phyloP scores from a whole-genome alignment of 176 grass and related monocot species.

The Paspalum notatum region DNA sequence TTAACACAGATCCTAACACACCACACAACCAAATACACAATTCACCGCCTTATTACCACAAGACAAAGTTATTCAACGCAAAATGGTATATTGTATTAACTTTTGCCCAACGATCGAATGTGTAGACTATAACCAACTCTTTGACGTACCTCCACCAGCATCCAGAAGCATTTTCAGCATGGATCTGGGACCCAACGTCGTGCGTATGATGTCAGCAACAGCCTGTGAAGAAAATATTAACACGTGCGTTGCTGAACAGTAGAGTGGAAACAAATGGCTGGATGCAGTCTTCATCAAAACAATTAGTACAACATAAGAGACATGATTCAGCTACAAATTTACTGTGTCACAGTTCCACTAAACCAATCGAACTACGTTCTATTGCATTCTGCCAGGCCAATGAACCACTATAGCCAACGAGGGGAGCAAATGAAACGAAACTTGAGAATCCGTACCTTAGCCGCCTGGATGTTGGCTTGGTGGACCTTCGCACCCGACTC shows the following conservation, averaged over 20 bases:
- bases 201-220: slow-evolving; percentile 95
- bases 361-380: neutral
- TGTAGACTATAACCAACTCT: neutral
- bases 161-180: slow-evolving; percentile 99
- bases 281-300: neutral
- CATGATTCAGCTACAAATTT: neutral
- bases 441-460: slow-evolving; percentile 58
- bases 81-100: neutral
- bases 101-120: neutral
- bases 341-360: neutral
- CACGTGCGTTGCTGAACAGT: neutral
- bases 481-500: slow-evolving; percentile 91
- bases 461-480: slow-evolving; percentile 88
- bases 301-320: neutral
- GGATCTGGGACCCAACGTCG: slow-evolving; percentile 92
- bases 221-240: slow-evolving; percentile 55
- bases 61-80: neutral
- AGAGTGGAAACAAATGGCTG: neutral
- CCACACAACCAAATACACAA: neutral
- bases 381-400: neutral
- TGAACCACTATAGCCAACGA: neutral
- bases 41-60: neutral
- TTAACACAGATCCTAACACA: neutral
- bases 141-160: slow-evolving; percentile 72
- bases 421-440: neutral